Percentiles rank a stretch among this genome's conserved stretches.
Conservation (phyloP, 148 eudicot genomes). For the Dianthus caryophyllus region DNA sequence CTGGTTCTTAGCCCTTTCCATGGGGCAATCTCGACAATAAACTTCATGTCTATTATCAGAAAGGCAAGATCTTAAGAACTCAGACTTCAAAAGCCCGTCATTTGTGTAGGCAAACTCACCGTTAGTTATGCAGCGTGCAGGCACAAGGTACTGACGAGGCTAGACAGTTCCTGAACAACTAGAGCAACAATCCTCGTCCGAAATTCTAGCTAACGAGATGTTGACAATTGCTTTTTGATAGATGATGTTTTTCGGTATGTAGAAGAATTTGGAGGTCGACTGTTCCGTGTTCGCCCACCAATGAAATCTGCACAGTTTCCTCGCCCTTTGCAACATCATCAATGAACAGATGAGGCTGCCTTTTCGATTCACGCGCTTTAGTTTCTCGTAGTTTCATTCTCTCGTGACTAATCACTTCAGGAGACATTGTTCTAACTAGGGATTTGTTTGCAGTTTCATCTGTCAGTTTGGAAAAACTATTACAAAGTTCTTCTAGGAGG, state of each 20-base stretch:
- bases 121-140: slow-evolving; percentile 55
- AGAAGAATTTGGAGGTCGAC: slow-evolving; percentile 36
- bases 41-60: slow-evolving; percentile 29
- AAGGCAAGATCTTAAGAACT: slow-evolving; percentile 36
- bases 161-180: slow-evolving; percentile 51
- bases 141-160: slow-evolving; percentile 56
- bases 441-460: slow-evolving; percentile 14
- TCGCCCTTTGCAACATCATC: slow-evolving; percentile 56
- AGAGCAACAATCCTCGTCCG: slow-evolving; percentile 62
- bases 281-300: slow-evolving; percentile 38
- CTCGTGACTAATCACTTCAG: slow-evolving; percentile 16
- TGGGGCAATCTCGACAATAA: slow-evolving; percentile 55
- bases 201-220: slow-evolving; percentile 54
- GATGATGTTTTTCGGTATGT: slow-evolving; percentile 39
- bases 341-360: slow-evolving; percentile 18
- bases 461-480: slow-evolving; percentile 28
- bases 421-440: slow-evolving; percentile 10
- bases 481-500: slow-evolving; percentile 45
- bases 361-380: slow-evolving; percentile 16
- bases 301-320: slow-evolving; percentile 49
- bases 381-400: slow-evolving; percentile 13
- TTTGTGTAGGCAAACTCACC: slow-evolving; percentile 70
- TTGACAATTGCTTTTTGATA: slow-evolving; percentile 54
- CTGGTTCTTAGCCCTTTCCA: slow-evolving; percentile 45
- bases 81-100: slow-evolving; percentile 48